These are phyloP conservation scores for Fusarium buharicum DNA, from an alignment of 2,329 filamentous ascomycete genomes.

Conservation along the genomic window DNA sequence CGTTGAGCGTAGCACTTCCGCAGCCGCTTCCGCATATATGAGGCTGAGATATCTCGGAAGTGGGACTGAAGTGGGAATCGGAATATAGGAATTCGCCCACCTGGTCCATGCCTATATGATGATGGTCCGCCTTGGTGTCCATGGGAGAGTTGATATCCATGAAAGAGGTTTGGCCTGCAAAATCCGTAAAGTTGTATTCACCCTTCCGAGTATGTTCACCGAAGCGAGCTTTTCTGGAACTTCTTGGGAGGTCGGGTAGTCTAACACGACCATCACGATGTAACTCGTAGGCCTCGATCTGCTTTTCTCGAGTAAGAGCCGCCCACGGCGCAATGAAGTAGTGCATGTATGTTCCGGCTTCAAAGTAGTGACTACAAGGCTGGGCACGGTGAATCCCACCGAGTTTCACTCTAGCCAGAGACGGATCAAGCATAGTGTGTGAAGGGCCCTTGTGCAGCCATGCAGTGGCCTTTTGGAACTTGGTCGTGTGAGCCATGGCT, in stretches of 20 bases:
- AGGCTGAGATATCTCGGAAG: constrained; percentile 2
- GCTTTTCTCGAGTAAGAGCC: constrained; percentile 22
- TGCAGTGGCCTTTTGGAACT: constrained; percentile 46
- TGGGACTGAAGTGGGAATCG: constrained; percentile 32
- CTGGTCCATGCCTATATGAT: constrained; percentile 15
- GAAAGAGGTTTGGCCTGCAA: constrained; percentile 6
- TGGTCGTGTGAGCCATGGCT: constrained; percentile 49
- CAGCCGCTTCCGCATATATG: constrained; percentile 30
- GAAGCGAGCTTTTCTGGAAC: constrained; percentile 15
- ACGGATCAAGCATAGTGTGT: constrained; percentile 23
- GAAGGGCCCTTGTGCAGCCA: constrained; percentile 48
- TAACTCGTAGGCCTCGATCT: constrained; percentile 40
- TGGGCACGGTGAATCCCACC: constrained; percentile 58
- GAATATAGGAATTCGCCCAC: constrained; percentile 12
- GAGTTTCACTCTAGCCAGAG: constrained; percentile 50
- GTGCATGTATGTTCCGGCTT: constrained; percentile 46
- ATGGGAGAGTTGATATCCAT: background rate
- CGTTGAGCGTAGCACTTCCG: constrained; percentile 22
- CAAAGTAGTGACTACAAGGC: constrained; percentile 54
- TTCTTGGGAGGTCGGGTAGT: constrained; percentile 19
- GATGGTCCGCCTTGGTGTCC: background rate
- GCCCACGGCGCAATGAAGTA: constrained; percentile 48
- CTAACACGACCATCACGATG: constrained; percentile 28
- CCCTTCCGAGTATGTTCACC: background rate
- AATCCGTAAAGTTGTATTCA: constrained; percentile 15